Evolutionary conservation across 352 stramenopile species (phyloP).

Genomic region (Phytopythium helicoides): DNA sequence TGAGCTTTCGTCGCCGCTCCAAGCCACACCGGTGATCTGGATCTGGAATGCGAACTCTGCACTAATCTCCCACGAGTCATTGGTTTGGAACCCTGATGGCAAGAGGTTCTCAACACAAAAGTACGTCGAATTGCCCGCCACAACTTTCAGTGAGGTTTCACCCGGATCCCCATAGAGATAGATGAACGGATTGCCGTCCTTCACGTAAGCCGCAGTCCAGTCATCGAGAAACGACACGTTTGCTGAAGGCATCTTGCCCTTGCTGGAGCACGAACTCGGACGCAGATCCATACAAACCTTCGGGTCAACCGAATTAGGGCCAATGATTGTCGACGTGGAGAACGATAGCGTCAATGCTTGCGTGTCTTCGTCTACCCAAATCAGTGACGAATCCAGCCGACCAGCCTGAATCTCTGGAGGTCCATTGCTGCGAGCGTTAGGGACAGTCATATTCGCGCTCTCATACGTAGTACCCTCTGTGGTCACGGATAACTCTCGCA

Average conservation of each 20-base stretch:
- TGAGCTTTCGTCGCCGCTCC: constrained; percentile 21
- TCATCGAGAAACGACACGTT: constrained; percentile 47
- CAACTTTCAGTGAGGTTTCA: constrained; percentile 43
- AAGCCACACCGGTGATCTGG: constrained; percentile 52
- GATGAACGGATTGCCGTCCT: constrained; percentile 77
- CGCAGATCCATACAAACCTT: constrained; percentile 72
- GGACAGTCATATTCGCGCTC: constrained; percentile 30
- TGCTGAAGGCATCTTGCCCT: constrained; percentile 36
- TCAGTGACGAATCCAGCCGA: constrained; percentile 60
- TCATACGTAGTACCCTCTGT: constrained; percentile 19
- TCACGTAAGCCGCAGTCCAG: constrained; percentile 53
- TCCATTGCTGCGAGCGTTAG: constrained; percentile 64
- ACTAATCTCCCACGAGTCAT: constrained; percentile 67
- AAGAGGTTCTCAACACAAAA: constrained; percentile 74
- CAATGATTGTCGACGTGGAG: constrained; percentile 70
- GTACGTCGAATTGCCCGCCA: constrained; percentile 61
- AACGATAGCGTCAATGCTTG: constrained; percentile 73
- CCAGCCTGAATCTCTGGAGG: constrained; percentile 34
- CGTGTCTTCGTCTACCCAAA: constrained; percentile 74
- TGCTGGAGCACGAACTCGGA: constrained; percentile 43
- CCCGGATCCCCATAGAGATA: constrained; percentile 61
- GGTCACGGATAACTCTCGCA: constrained; percentile 42
- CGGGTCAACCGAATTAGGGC: constrained; percentile 51
- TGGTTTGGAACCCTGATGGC: constrained; percentile 51
- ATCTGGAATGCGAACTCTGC: constrained; percentile 75